phyloP scores from a whole-genome alignment of 306 rosid species.

The Acacia crassicarpa region DNA sequence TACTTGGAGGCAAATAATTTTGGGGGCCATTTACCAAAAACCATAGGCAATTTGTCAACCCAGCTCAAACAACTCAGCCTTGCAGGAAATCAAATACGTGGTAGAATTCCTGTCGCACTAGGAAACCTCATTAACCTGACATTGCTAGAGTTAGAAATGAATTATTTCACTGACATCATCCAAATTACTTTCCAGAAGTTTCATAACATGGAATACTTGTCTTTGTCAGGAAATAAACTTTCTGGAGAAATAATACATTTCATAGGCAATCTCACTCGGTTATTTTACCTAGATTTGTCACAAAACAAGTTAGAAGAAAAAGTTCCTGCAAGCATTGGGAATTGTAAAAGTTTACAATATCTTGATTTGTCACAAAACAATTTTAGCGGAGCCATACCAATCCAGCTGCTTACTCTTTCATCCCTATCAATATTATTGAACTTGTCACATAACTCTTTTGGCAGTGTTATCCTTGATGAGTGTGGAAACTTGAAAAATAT shows the following conservation, averaged over 20 bases:
- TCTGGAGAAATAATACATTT: neutral
- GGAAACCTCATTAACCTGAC: neutral
- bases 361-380: neutral
- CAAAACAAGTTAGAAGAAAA: neutral
- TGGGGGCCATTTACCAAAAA: neutral
- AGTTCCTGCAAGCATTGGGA: neutral
- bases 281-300: neutral
- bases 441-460: neutral
- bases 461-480: neutral
- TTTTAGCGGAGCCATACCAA: neutral
- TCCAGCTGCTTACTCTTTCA: neutral
- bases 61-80: neutral
- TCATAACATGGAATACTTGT: neutral
- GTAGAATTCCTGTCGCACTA: neutral
- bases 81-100: neutral
- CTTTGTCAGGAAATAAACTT: neutral
- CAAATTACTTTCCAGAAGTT: neutral
- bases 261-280: neutral
- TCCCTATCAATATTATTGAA: neutral
- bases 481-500: neutral
- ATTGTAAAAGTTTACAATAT: neutral
- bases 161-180: neutral
- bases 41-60: neutral
- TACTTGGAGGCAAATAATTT: neutral
- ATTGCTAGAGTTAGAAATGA: accelerated